Evolutionary conservation across 176 grass and related monocot species (phyloP), one percentile per base, ranked within the genome.

Genomic region (Oryza punctata): DNA sequence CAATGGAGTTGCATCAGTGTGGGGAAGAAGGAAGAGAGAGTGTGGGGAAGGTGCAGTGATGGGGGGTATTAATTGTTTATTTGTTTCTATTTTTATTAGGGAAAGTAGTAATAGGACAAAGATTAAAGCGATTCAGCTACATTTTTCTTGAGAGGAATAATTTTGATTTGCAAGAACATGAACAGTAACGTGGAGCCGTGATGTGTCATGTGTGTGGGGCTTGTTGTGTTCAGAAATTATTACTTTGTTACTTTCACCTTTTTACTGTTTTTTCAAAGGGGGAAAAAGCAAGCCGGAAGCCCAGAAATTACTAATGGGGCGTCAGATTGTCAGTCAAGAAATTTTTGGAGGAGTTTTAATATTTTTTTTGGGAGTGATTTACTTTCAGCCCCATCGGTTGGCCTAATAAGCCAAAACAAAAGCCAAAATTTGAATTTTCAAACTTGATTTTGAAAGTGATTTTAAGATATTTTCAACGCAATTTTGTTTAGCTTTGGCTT

Each of bases 41-140:
- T 0, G 33, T 0, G 46, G 29, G 32, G 32, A 4, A 0, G 50
- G 78, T 24, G 33, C 19, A 37, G 77, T 86, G 69, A 83, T 90
- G 84, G 30, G 80, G 84, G 37, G 35, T 86, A 78, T 87, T 90
- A 84, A 90, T 83, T 84, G 63, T 70, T 84, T 90, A 35, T 40
- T 86, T 86, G 18, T 70, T 49, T 52, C 16, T 19, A 27, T 52
- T 61, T 32, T 82, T 43, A 47, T 63, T 63, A 43, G n/a, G 5
- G 76, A 87, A 90, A 83, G 84, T 75, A 79, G 40, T 41, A 41
- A 47, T 47, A 90, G 84, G 69, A 90, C 89, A 84, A 87, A 83
- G 63, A 84, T 84, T 87, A 87, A 69, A 84, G 80, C 69, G 2
- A 63, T 35, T 74, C 23, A 80, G 37, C 82, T 40, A 30, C 29